Evolutionary conservation across 106 monocot genomes (phyloP), one percentile per base, ranked within the genome.

Genomic region (Platanthera guangdongensis): DNA sequence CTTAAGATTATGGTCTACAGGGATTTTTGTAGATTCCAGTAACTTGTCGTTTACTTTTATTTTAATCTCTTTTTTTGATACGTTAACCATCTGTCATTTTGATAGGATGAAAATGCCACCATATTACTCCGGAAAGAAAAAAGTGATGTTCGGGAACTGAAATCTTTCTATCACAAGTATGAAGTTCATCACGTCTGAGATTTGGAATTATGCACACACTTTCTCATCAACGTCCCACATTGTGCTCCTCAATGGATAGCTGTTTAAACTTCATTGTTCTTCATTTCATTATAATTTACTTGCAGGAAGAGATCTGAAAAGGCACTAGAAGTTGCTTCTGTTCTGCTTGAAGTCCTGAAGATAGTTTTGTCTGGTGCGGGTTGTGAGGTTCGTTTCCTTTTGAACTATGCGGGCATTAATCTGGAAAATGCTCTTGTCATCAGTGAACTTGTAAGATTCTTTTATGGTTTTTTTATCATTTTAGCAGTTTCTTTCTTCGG

Each of bases 91-190:
- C 70, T 71, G 47, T 71, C 48, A 48, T 15, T 46, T 71, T 48
- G 19, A 49, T 72, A 92, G 92, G 89, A 89, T 82, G 87, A 83
- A 21, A 9, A 82, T 16, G 62, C 51, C 50, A 92, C 85, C 25
- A 74, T 50, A 15, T 4, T 3, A 6, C 80, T 9, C 74, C 69
- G 87, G 62, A 84, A 71, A 68, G 83, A 80, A 78, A 85, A 71
- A 75, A 86, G 82, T 79, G 89, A 89, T 87, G 87, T 80, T 78
- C 77, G 80, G 57, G 92, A 92, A 68, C 72, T 92, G 77, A 82
- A 74, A 80, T 85, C 51, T 28, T 87, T 87, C 49, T 86, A 77
- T 67, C 47, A 78, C 1, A 82, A 84, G 89, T 92, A 85, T 68
- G 75, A 73, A 10, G 15, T 59, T 1, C 50, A 46, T 63, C 25